A percentile compares a stretch with the other conserved stretches of the same genome.
Evolutionary conservation across 108 stramenopile genomes (phyloP).

Genomic region (Cyclotella distinguenda): DNA sequence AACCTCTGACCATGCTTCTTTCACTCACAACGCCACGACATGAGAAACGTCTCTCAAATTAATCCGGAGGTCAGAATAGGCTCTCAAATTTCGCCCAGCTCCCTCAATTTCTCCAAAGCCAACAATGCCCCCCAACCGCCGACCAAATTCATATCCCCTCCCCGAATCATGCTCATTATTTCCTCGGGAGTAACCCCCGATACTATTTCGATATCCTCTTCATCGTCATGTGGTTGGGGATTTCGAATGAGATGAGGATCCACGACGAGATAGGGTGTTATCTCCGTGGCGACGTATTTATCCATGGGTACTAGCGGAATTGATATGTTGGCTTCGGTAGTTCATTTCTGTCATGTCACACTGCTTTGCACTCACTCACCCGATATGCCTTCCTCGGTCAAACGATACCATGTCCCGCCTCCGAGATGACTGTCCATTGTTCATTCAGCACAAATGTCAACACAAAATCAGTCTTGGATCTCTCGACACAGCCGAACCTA

Average conservation of each 20-base stretch:
- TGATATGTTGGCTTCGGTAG: not conserved
- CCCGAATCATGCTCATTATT: conserved; percentile 56
- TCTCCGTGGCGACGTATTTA: conserved; percentile 74
- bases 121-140: conserved; percentile 71
- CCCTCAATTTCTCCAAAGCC: conserved; percentile 72
- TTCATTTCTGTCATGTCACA: not conserved
- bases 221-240: conserved; percentile 73
- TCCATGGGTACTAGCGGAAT: conserved; percentile 63
- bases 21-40: no score
- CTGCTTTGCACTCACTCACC: conserved; percentile 14
- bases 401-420: conserved; percentile 71
- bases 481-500: not conserved
- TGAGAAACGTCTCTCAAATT: no score
- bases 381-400: conserved; percentile 49
- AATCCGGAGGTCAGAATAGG: no score
- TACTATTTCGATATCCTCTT: conserved; percentile 84
- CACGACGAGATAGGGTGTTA: conserved; percentile 64
- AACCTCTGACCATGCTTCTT: no score
- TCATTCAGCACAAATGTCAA: not conserved
- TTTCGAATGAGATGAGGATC: conserved; percentile 65
- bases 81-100: conserved; percentile 61
- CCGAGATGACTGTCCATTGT: conserved; percentile 67
- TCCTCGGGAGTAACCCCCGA: conserved; percentile 57
- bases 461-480: not conserved
- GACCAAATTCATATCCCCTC: conserved; percentile 81